Percentiles rank a stretch among this genome's conserved stretches.
phyloP scores from a whole-genome alignment of 495 filamentous ascomycete genomes.

The Geopyxis carbonaria region DNA sequence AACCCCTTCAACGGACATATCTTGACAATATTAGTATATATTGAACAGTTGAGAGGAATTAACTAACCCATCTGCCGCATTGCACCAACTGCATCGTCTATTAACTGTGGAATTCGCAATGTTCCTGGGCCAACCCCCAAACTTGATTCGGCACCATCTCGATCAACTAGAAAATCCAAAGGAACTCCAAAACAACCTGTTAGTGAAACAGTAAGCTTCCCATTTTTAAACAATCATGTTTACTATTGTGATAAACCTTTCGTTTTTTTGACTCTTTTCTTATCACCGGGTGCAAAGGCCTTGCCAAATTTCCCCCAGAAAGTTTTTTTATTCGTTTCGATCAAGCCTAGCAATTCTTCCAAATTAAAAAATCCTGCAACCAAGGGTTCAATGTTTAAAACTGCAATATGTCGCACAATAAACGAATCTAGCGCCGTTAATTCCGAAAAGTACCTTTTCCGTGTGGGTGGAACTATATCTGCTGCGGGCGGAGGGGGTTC shows the following conservation, averaged over 20 bases:
- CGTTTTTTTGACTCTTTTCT: constrained; percentile 63
- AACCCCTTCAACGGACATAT: constrained; percentile 95
- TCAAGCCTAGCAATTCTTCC: constrained; percentile 85
- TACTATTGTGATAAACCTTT: constrained; percentile 39
- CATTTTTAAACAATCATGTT: constrained; percentile 15
- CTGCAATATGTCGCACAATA: constrained; percentile 87
- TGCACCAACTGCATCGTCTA: constrained; percentile 80
- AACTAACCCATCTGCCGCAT: constrained; percentile 68
- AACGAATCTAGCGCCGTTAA: constrained; percentile 92
- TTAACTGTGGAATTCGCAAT: constrained; percentile 67
- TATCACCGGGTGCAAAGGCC: constrained; percentile 54
- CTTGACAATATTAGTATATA: constrained; percentile 25
- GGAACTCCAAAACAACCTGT: constrained; percentile 61
- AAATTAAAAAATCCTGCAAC: constrained; percentile 78
- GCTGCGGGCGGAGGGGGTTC: constrained; percentile 25
- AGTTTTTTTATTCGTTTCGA: constrained; percentile 80
- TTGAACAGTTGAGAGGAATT: constrained; percentile 2
- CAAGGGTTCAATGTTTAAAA: constrained; percentile 87
- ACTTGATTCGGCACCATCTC: constrained; percentile 86
- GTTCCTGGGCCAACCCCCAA: constrained; percentile 87
- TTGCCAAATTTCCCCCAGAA: constrained; percentile 98
- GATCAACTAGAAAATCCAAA: constrained; percentile 70
- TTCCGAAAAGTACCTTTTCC: constrained; percentile 86
- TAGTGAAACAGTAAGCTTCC: constrained; percentile 24
- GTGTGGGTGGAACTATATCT: constrained; percentile 31